phyloP scores from a whole-genome alignment of 768 basidiomycete genomes.

The Naematelia encephala region DNA sequence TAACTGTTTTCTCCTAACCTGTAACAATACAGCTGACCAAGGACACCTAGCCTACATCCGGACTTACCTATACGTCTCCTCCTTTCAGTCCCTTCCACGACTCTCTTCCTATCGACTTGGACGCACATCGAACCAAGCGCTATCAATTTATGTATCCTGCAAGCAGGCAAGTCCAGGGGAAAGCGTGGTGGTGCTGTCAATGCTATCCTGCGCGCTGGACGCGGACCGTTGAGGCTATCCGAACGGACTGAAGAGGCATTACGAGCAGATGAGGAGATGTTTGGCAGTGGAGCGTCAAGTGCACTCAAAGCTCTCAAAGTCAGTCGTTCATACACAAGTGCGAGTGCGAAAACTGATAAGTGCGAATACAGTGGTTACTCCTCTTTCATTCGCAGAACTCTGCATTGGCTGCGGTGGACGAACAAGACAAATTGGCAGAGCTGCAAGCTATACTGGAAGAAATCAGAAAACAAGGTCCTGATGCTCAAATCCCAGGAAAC shows the following conservation, averaged over 20 bases:
- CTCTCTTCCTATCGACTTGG: conserved; percentile 26
- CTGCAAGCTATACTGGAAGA: conserved; percentile 10
- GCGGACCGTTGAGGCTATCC: conserved; percentile 9
- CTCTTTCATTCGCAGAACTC: conserved; percentile 10
- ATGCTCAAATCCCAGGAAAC: conserved; percentile 5
- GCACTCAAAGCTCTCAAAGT: conserved; percentile 33
- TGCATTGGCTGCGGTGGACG: conserved; percentile 2
- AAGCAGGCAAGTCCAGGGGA: conserved; percentile 7
- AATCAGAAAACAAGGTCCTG: conserved; percentile 1
- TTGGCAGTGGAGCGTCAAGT: conserved; percentile 25
- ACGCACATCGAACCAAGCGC: conserved; percentile 30
- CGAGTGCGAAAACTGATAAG: conserved; percentile 3
- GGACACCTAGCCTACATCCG: conserved; percentile 20
- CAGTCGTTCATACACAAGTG: conserved; percentile 3
- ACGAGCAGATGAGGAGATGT: conserved; percentile 18
- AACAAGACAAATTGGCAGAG: conserved; percentile 1
- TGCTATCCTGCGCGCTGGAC: conserved; percentile 17
- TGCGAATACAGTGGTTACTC: conserved; percentile 29
- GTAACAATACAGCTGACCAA: neutral
- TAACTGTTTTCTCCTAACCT: conserved; percentile 19
- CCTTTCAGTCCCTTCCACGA: conserved; percentile 34
- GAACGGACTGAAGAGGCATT: conserved; percentile 27
- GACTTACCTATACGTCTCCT: conserved; percentile 28
- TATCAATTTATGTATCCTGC: conserved; percentile 28
- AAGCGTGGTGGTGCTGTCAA: conserved; percentile 13